Evolutionary conservation across 2,329 filamentous ascomycete genomes (phyloP), one percentile per base, ranked within the genome.

Genomic region (Penicillium olsonii): DNA sequence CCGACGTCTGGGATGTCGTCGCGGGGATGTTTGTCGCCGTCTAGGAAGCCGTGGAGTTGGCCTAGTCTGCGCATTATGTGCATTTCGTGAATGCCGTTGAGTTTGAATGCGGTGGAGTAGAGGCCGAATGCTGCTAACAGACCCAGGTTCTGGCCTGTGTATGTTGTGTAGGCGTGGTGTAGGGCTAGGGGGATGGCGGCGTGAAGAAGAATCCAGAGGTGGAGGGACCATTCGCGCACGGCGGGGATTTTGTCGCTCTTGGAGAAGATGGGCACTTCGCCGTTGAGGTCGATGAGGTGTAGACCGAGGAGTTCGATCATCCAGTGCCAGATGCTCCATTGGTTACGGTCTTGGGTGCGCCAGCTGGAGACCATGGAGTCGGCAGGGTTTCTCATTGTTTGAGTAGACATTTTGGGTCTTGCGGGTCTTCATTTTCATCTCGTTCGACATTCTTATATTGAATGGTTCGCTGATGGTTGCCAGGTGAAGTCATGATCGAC

Each of bases 21-120:
- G 14, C 73, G 68, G 17, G 59, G 63, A 53, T 75, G 73, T 39
- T 71, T 69, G 52, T 76, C 72, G 18, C 74, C 73, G 48, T 76
- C 74, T 9, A 76, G 61, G 48, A 71, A 76, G 10, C 74, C 74
- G 39, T 66, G 61, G 0, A 45, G 53, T 41, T 73, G 68, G 0
- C 68, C 71, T 1, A 75, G 57, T 4, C 60, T 59, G 8, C 72
- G 67, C 24, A 76, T 62, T 5, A 65, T 61, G 35, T 68, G 63
- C 9, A 74, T 54, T 52, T 74, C 62, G 33, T 67, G 69, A 15
- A 76, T 67, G 12, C 67, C 66, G 33, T 66, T 71, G 5, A 63
- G 7, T 33, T 73, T 73, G 53, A 75, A 73, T 11, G 62, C 56
- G 2, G 61, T 37, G 26, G 56, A 64, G 54, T 76, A 75, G 34